Conservation (phyloP, 108 stramenopile genomes). For the Phaeodactylum tricornutum region DNA sequence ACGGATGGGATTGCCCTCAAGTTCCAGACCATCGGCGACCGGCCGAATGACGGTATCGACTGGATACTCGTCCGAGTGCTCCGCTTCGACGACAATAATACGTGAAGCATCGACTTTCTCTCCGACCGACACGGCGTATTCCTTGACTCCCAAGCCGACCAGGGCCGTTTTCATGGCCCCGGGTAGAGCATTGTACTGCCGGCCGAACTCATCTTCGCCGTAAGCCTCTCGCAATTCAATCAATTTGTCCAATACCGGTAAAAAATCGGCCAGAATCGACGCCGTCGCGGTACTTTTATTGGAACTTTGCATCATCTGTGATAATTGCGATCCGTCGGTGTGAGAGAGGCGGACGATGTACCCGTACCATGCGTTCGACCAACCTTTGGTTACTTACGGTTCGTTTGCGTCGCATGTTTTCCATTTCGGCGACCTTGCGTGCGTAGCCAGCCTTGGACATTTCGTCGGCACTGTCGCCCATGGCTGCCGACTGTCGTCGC, state of each 20-base stretch:
- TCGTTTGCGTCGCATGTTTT: conserved; percentile 57
- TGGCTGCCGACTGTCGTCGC: conserved; percentile 20
- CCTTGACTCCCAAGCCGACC: conserved; percentile 46
- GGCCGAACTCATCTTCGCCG: conserved; percentile 45
- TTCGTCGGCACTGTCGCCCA: conserved; percentile 45
- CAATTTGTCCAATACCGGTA: conserved; percentile 57
- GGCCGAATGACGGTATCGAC: conserved; percentile 40
- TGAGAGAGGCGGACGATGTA: not conserved
- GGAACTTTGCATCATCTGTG: conserved; percentile 27
- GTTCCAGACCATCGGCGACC: conserved; percentile 47
- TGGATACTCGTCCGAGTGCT: conserved; percentile 34
- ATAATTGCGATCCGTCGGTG: not conserved
- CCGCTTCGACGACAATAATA: conserved; percentile 37
- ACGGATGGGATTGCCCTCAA: conserved; percentile 61
- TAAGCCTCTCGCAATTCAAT: conserved; percentile 32
- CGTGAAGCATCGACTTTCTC: conserved; percentile 28
- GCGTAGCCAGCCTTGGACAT: conserved; percentile 69
- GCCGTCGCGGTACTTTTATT: conserved; percentile 38
- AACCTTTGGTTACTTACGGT: conserved; percentile 25
- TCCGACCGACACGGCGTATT: conserved; percentile 31
- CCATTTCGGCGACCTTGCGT: conserved; percentile 69
- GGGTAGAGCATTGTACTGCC: conserved; percentile 30
- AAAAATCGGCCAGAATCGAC: conserved; percentile 34
- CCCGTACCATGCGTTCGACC: not conserved
- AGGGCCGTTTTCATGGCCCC: conserved; percentile 30